Conservation (phyloP, 2,329 filamentous ascomycete genomes). For the Pyrenochaeta sp. region DNA sequence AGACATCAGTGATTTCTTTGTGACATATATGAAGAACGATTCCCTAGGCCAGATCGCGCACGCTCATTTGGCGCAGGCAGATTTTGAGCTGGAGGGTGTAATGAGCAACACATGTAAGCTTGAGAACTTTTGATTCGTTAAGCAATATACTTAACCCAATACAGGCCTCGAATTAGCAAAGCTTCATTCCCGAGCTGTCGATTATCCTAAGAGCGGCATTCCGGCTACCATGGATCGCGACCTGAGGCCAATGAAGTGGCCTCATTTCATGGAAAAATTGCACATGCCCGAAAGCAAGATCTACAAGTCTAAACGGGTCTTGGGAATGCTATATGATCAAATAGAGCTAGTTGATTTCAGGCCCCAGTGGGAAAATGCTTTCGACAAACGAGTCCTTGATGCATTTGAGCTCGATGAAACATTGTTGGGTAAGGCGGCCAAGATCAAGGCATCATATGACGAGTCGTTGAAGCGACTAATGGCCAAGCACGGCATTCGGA, state of each 20-base stretch:
- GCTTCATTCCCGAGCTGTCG: constrained; percentile 89
- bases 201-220: constrained; percentile 90
- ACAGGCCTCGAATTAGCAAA: constrained; percentile 77
- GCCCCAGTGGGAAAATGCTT: constrained; percentile 75
- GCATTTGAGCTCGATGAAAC: constrained; percentile 66
- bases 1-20: constrained; percentile 86
- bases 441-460: constrained; percentile 82
- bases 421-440: constrained; percentile 66
- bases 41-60: constrained; percentile 80
- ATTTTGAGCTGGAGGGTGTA: constrained; percentile 69
- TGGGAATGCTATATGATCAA: constrained; percentile 84
- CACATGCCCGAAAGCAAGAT: constrained; percentile 54
- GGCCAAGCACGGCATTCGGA: constrained; percentile 81
- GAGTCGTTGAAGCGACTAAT: constrained; percentile 78
- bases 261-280: constrained; percentile 87
- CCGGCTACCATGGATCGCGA: constrained; percentile 72
- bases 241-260: constrained; percentile 72
- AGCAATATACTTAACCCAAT: constrained; percentile 52
- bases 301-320: constrained; percentile 74
- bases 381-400: constrained; percentile 77
- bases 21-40: constrained; percentile 92
- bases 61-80: constrained; percentile 81
- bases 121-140: not conserved
- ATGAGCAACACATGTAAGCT: constrained; percentile 33
- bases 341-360: constrained; percentile 74